Evolutionary conservation across 352 stramenopile species (phyloP), one percentile per base, ranked within the genome.

Genomic region (Phytopythium mirpurense): DNA sequence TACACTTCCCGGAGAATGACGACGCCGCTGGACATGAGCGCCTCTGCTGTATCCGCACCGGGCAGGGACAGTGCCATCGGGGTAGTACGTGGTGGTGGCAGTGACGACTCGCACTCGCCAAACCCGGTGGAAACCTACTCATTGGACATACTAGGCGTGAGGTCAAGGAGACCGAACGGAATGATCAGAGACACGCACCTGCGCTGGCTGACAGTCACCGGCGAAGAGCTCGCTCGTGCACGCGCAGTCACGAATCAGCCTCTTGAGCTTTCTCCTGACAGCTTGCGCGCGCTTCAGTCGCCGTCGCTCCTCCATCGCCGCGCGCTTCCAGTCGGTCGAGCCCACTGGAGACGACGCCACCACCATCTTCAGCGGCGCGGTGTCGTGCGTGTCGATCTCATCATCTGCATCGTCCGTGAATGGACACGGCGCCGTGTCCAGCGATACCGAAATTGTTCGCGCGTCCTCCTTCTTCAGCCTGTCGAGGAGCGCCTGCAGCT

Each of bases 1-100:
- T 53, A 53, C 34, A 53, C 2, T n/a, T 53, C 47, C 11, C 31
- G 32, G 6, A 53, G 47, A 15, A 53, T 34, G 12, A 41, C 34
- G 35, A 53, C 21, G 11, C 47, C 34, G 24, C 23, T 43, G 6
- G 16, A n/a, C 19, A 18, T 43, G 35, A 53, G 40, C 6, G 47
- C 47, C 32, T 53, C 47, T 21, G 26, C 7, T 21, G 34, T 44
- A 1, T 53, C 31, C 7, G 47, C 34, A 0, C 47, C 47, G 4
- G 47, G 47, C 16, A 32, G 34, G 12, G n/a, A 3, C 5, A 26
- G 46, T n/a, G 23, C 15, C 7, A 16, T 2, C 18, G 2, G n/a
- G 8, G 18, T 19, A 29, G 31, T 29, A 14, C 2, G 18, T 12
- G 31, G 10, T 40, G 18, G 27, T 12, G 29, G 29, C 29, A 32